Conservation (phyloP, 129 eudicot species). For the Escallonia rubra region DNA sequence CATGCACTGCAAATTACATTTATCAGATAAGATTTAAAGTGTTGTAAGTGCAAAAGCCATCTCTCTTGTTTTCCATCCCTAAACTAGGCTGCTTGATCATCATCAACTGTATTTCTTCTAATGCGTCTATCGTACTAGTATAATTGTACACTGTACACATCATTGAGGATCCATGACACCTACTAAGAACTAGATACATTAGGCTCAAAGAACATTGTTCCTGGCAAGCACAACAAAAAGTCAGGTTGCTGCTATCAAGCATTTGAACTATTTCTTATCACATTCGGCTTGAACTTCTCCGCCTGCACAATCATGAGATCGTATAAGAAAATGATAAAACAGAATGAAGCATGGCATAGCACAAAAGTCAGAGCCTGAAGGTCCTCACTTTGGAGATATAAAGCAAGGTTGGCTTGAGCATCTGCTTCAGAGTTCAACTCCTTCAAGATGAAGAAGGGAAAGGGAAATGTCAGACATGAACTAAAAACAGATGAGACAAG, state of each 20-base stretch:
- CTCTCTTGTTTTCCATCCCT: too few species aligned
- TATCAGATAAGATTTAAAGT: too few species aligned
- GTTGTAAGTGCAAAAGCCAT: too few species aligned
- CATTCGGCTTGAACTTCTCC: constrained; percentile 78
- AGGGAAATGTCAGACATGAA: constrained; percentile 3
- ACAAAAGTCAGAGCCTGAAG: not conserved
- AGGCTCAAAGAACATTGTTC: not conserved
- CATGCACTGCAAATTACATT: too few species aligned
- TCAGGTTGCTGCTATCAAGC: constrained; percentile 1
- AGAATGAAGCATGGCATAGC: not conserved
- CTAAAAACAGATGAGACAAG: not conserved
- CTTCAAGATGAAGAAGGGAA: constrained; percentile 21
- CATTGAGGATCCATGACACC: not conserved
- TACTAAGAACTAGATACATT: not conserved
- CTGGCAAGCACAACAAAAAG: constrained; percentile 9
- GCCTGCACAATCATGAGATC: constrained; percentile 36
- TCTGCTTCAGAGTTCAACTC: constrained; percentile 82
- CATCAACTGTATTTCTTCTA: too few species aligned
- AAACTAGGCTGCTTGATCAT: too few species aligned
- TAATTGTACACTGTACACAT: not conserved
- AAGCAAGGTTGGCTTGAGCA: constrained; percentile 78
- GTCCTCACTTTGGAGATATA: constrained; percentile 50
- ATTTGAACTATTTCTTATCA: constrained; percentile 34
- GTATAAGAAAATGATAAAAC: not conserved
- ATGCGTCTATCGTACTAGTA: too few species aligned